A percentile compares a stretch with the other conserved stretches of the same genome.
Evolutionary conservation across 306 rosid genomes (phyloP).

Genomic region (Citrullus amarus): DNA sequence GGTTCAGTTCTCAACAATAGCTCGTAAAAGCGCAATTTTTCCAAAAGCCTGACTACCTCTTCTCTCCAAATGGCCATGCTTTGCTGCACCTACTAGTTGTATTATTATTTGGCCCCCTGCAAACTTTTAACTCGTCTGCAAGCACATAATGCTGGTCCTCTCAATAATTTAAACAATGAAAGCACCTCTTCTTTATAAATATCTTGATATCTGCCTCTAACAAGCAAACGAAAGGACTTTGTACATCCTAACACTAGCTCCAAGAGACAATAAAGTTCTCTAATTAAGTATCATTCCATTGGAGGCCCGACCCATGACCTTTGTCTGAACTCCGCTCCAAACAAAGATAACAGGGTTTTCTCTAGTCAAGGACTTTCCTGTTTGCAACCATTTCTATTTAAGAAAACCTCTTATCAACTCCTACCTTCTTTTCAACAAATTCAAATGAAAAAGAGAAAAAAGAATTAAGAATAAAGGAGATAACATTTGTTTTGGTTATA

Average conservation of each 20-base stretch:
- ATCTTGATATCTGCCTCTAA: not conserved
- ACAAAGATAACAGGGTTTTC: not conserved
- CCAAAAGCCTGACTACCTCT: not conserved
- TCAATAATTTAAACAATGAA: not conserved
- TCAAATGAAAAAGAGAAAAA: not conserved
- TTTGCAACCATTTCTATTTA: slow-evolving; percentile 1
- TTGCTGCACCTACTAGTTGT: not conserved
- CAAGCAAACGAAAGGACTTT: not conserved
- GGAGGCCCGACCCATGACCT: not conserved
- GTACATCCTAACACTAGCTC: not conserved
- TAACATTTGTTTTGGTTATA: not conserved
- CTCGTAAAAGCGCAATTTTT: not conserved
- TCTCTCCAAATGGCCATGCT: not conserved
- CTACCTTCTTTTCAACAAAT: not conserved
- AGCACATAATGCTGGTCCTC: not conserved
- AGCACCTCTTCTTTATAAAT: not conserved
- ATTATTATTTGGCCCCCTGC: not conserved
- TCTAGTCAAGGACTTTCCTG: not conserved
- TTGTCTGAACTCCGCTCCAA: not conserved
- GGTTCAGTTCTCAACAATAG: not conserved
- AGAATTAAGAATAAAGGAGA: not conserved
- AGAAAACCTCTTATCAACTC: not conserved
- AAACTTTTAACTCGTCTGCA: slow-evolving; percentile 1
- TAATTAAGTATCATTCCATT: not conserved
- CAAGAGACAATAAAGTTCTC: not conserved